A percentile compares a stretch with the other conserved stretches of the same genome.
These are phyloP conservation scores for Kwoniella botswanensis DNA, from an alignment of 768 basidiomycete species.

Conservation along the genomic window DNA sequence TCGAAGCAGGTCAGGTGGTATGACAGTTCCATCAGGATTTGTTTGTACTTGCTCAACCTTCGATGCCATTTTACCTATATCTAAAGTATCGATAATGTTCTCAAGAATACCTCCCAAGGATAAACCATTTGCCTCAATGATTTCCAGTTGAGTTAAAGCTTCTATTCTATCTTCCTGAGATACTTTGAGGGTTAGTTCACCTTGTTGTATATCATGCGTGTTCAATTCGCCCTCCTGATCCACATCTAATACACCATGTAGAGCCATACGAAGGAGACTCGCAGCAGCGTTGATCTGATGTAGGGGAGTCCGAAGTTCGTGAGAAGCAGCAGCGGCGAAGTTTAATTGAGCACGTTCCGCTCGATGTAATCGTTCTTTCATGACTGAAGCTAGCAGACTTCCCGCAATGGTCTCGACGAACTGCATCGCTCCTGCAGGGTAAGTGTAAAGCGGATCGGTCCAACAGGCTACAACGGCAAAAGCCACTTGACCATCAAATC, in stretches of 20 bases:
- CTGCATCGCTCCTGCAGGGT: slow-evolving; percentile 50
- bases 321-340: slow-evolving; percentile 53
- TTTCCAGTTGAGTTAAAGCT: slow-evolving; percentile 41
- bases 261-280: slow-evolving; percentile 31
- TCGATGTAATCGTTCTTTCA: slow-evolving; percentile 48
- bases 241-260: slow-evolving; percentile 26
- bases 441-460: slow-evolving; percentile 54
- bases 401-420: slow-evolving; percentile 57
- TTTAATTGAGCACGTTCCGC: slow-evolving; percentile 46
- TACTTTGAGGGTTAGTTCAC: not conserved
- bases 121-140: slow-evolving; percentile 48
- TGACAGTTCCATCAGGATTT: not conserved
- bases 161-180: slow-evolving; percentile 37
- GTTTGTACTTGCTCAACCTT: not conserved
- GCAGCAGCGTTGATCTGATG: slow-evolving; percentile 55
- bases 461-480: slow-evolving; percentile 55
- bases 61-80: slow-evolving; percentile 41
- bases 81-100: slow-evolving; percentile 54
- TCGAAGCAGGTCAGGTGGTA: slow-evolving; percentile 2
- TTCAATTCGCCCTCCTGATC: not conserved
- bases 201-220: too few species aligned
- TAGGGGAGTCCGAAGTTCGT: slow-evolving; percentile 55
- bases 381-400: slow-evolving; percentile 51
- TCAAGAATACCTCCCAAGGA: slow-evolving; percentile 46
- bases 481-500: slow-evolving; percentile 52